Base-by-base conservation (phyloP, 352 stramenopile species). In the Phytophthora hibernalis region DNA sequence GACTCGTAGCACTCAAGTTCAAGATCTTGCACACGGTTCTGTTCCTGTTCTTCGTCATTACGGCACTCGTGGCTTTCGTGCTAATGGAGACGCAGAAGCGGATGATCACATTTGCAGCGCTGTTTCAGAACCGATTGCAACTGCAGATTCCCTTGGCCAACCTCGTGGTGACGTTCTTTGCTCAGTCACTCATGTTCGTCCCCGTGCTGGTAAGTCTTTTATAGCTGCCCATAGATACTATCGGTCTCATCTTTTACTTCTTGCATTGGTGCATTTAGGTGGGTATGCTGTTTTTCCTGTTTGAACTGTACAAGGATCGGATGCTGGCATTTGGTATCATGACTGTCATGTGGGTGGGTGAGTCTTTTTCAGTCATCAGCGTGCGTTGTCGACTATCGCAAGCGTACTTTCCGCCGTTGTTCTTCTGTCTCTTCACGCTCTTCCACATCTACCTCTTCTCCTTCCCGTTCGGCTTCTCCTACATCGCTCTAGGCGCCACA, bases 361-460 rank as follows among this genome's bases (percentile, higher is more conserved):
- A 98, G 74, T 85, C 91, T 9, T 98, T 97, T 69, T 95, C 85
- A 1, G 85, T 98, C 30, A 76, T 98, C 37, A 92, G 88, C 55
- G 85, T 97, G 12, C 88, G 93, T 16, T 87, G 76, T 31, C 75
- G 70, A 2, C 66, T 91, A 6, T 87, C 82, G 1, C 82, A 86
- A 33, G 54, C 70, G n/a, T 98, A 93, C 65, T 98, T 97, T 69
- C 94, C 92, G 21, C 62, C 76, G 31, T 69, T 98, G 8, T 97
- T 98, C 76, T 98, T 98, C 65, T 83, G 96, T 20, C 90, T 97
- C 64, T 98, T 99, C 70, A 84, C 90, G 15, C 65, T 98, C n/a
- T 97, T 98, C 64, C 95, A 98, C 77, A 64, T 98, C 21, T 99
- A 99, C 79, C 90, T 98, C 61, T 97, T 98, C 65, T 92, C 85